Percentiles rank a stretch among this genome's conserved stretches.
Evolutionary conservation across 352 stramenopile species (phyloP).

Genomic region (Globisporangium cederbergense): DNA sequence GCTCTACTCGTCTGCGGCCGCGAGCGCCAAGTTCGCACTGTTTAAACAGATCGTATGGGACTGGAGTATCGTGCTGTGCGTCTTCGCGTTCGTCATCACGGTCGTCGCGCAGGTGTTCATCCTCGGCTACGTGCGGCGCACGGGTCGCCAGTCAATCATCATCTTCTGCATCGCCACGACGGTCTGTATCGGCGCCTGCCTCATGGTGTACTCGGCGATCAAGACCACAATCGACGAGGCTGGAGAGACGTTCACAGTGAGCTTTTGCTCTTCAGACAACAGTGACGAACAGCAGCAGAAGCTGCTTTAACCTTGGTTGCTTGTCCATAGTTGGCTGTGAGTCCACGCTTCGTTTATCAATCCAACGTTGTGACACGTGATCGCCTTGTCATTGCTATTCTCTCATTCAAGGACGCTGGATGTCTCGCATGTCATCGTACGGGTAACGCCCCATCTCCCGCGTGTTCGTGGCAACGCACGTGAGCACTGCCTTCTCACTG

Average conservation of each 20-base stretch:
- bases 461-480: constrained; percentile 10
- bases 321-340: not conserved
- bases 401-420: constrained; percentile 3
- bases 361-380: not conserved
- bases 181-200: constrained; percentile 33
- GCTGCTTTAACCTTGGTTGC: not conserved
- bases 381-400: not conserved
- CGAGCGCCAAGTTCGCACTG: constrained; percentile 43
- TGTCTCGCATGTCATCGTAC: constrained; percentile 7
- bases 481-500: constrained; percentile 1
- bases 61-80: constrained; percentile 34
- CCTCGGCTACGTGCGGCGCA: constrained; percentile 42
- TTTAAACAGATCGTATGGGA: constrained; percentile 49
- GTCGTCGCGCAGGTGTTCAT: constrained; percentile 44
- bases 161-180: constrained; percentile 42
- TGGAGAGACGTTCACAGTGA: constrained; percentile 26
- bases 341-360: not conserved
- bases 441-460: constrained; percentile 7
- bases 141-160: constrained; percentile 47
- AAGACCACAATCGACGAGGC: constrained; percentile 35
- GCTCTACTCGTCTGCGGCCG: constrained; percentile 42
- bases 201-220: constrained; percentile 50
- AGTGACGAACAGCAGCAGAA: not conserved
- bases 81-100: constrained; percentile 42
- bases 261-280: constrained; percentile 25